Base-by-base conservation (phyloP, 495 filamentous ascomycete species). In the Aspergillus olivimuriae region DNA sequence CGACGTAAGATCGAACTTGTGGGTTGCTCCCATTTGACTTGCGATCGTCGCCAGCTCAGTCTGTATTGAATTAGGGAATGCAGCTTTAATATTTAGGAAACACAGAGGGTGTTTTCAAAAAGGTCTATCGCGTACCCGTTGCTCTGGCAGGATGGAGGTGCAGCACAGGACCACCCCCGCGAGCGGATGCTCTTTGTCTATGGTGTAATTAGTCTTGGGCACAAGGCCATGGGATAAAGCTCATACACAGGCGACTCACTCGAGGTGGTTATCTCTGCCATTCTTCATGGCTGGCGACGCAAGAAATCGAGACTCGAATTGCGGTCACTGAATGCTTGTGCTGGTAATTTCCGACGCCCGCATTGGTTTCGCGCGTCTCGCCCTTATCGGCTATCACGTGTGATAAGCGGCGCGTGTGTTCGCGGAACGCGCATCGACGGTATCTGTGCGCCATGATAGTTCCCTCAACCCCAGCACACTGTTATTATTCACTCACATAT, bases 1-100 rank as follows among this genome's bases (percentile, higher is more conserved):
- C 34, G 86, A 86, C 23, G 92, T 97, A n/a, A 98, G 81, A 61
- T 97, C 88, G 56, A 86, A 81, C 45, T 84, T 83, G 69, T 91
- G 84, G 44, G 73, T 65, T 22, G 90, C 92, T 46, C 92, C 92
- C 77, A 98, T 91, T 52, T 94, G 78, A 53, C 69, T 60, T 9
- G 84, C 86, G 47, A 84, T 77, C 22, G 69, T 60, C 12, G 78
- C 78, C 30, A 96, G 71, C 43, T 82, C 73, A 33, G 78, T 76
- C 91, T 95, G 57, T 4, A 23, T 39, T 26, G 46, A 35, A 37
- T 59, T 39, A 56, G 40, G 50, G 26, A 17, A n/a, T 22, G 20
- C 20, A 20, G 10, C 0, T 1, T 8, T 18, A 1, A 41, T 3
- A 12, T 11, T 17, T 10, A 18, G 14, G 22, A 12, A 3, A 18